Base-by-base conservation (phyloP, 345 rosid genomes). In the Trapa incisa region DNA sequence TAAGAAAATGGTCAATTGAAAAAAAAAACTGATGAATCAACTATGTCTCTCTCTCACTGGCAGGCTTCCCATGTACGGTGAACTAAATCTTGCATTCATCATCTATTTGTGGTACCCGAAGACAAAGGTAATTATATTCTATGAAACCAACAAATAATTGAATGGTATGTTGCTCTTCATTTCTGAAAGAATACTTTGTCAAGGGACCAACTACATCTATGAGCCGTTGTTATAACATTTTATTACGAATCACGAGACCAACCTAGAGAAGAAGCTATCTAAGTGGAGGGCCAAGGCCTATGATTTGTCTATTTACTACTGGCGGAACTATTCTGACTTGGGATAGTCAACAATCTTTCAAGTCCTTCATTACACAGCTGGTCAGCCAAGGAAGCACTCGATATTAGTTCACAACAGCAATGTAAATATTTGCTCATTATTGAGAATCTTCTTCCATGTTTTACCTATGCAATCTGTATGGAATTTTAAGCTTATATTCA, bases 161-260 rank as follows among this genome's bases (percentile, higher is more conserved):
- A 22, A 22, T 22, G 61, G 61, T 8, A n/a, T 52, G 14, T 2
- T 10, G 45, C 11, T 9, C 57, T n/a, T 65, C 29, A 22, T 22
- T 22, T 22, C 29, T 22, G 29, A 22, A 22, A 22, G 29, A 22
- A 22, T 22, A 22, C 29, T 22, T 22, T 22, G 58, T 68, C 65
- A 91, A 96, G 99, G 99, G 71, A 87, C 88, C 6, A 75, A 74
- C 43, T 82, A 74, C 71, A 77, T 94, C 43, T 94, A 87, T 65
- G 84, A 80, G 8, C 62, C 73, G 57, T 37, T 94, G 75, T 68
- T 94, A 76, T 79, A 79, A 70, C 99, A 96, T n/a, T 78, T 69
- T 37, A 70, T 91, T n/a, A 71, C 86, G 10, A 79, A 75, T 63
- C 89, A 90, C 47, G 92, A 91, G 80, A 79, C 86, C 14, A 89